Evolutionary conservation across 2,329 filamentous ascomycete species (phyloP), one percentile per base, ranked within the genome.

Genomic region (Parascedosporium putredinis): DNA sequence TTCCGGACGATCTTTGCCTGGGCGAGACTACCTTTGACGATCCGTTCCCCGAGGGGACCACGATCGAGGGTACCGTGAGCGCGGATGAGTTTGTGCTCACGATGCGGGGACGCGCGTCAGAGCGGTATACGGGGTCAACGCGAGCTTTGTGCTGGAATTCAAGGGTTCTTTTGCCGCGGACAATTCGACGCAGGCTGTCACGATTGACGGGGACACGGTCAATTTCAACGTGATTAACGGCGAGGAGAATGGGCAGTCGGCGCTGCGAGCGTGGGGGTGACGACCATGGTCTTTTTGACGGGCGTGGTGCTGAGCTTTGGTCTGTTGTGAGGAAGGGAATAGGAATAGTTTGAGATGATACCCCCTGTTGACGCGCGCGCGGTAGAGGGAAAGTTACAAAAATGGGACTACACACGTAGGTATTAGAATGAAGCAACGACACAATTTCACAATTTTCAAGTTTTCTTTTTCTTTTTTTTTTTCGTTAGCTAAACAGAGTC

Each of bases 121-220:
- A 4, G 43, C 14, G 1, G 18, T 45, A 12, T 45, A 18, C 16
- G 20, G 22, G 23, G 23, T 27, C 10, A 45, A 45, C 29, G 14
- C 29, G 5, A 45, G 24, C n/a, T 45, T 45, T 20, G n/a, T 16
- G n/a, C 12, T 45, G n/a, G 43, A 45, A 12, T 45, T 45, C 14
- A 45, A 18, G 43, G 43, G 43, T 12, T 10, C 43, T 23, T 27
- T 45, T 45, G 43, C 27, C 2, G 4, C 43, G 8, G 43, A 9
- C 14, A 45, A 29, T 27, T 45, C 43, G 43, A 45, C 43, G 23
- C 43, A 45, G 43, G 43, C 43, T n/a, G 43, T 45, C 18, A 16
- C 10, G 18, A 20, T 42, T 20, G 14, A 10, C 6, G 16, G 14
- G 38, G 18, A 20, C 8, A 23, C 23, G 5, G 18, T 42, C 20